These are phyloP conservation scores for Orbilia ellipsospora DNA, from an alignment of 2,329 filamentous ascomycete genomes.

Conservation along the genomic window DNA sequence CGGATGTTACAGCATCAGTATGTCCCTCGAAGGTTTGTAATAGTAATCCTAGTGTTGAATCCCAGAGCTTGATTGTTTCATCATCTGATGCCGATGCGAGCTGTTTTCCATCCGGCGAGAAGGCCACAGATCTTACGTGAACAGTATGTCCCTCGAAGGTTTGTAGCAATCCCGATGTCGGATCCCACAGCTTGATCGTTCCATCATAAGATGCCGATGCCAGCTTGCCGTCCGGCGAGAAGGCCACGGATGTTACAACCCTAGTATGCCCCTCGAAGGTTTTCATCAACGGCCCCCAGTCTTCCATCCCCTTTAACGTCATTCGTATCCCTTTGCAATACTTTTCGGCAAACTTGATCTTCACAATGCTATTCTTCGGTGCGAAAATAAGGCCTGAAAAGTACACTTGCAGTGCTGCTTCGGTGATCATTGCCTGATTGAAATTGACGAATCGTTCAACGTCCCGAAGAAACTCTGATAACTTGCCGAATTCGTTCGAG, in stretches of 20 bases:
- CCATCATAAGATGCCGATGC: slow-evolving; percentile 22
- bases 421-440: slow-evolving; percentile 17
- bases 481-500: not conserved
- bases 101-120: not conserved
- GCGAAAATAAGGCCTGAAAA: slow-evolving; percentile 25
- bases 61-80: slow-evolving; percentile 8
- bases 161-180: not conserved
- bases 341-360: slow-evolving; percentile 1
- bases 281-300: not conserved
- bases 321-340: slow-evolving; percentile 2
- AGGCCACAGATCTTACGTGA: not conserved
- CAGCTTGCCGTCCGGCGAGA: not conserved
- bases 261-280: not conserved
- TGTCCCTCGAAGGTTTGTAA: too few species aligned
- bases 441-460: slow-evolving; percentile 23
- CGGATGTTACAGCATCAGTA: not conserved
- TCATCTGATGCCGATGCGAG: slow-evolving; percentile 26
- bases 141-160: not conserved
- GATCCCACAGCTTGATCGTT: slow-evolving; percentile 61
- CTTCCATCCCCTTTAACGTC: not conserved
- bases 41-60: slow-evolving; percentile 60
- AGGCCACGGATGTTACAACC: not conserved
- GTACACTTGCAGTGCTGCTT: slow-evolving; percentile 29
- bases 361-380: slow-evolving; percentile 13
- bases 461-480: not conserved